These are phyloP conservation scores for Davidsoniella virescens DNA, from an alignment of 2,329 filamentous ascomycete genomes.

Conservation along the genomic window DNA sequence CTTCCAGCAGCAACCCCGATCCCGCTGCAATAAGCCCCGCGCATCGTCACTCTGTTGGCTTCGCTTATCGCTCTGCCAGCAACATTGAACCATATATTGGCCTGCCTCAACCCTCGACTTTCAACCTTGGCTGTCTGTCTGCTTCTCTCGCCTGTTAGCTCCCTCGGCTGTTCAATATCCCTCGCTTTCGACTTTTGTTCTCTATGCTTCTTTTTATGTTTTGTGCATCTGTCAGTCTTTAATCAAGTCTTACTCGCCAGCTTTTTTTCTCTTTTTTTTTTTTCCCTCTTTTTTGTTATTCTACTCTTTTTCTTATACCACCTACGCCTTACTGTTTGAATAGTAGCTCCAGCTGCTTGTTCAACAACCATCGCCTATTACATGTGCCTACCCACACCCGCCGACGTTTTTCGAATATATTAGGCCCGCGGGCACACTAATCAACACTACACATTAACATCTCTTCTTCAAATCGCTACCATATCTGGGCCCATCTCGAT, in stretches of 20 bases:
- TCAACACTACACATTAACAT: neutral
- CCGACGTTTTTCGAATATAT: constrained; percentile 22
- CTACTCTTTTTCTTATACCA: neutral
- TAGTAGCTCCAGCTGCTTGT: no score
- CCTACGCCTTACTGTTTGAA: neutral
- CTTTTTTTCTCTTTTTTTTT: neutral
- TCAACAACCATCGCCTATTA: constrained; percentile 16
- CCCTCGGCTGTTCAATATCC: neutral
- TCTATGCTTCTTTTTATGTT: neutral
- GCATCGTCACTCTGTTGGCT: constrained; percentile 12
- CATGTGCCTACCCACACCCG: constrained; percentile 23
- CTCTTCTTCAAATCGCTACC: neutral
- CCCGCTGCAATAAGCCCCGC: constrained; percentile 11
- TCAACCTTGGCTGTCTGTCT: neutral
- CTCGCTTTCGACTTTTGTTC: neutral
- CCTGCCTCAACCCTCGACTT: neutral
- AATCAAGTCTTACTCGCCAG: no score
- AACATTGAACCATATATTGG: constrained; percentile 5
- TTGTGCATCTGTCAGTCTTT: no score
- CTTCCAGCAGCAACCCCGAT: neutral
- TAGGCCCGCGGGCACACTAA: constrained; percentile 22
- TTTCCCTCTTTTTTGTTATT: no score
- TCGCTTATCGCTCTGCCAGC: constrained; percentile 11
- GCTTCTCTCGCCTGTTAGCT: neutral
- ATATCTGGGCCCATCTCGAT: neutral